phyloP scores from a whole-genome alignment of 1,284 basidiomycete species.

The Ustilago lituana region DNA sequence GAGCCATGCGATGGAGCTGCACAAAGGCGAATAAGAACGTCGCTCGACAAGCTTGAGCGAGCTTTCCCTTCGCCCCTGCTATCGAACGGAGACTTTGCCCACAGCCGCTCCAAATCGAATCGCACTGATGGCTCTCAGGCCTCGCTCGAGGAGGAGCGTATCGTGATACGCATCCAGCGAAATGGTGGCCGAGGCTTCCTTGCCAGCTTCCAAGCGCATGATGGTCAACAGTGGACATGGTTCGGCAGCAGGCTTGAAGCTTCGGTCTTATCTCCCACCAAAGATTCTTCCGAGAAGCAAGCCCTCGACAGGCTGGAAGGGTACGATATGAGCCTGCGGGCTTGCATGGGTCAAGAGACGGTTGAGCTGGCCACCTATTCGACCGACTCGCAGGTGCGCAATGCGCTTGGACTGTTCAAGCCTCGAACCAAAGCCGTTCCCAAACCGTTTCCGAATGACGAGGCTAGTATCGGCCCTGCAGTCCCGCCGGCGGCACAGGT shows the following conservation, averaged over 20 bases:
- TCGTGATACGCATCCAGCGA: constrained; percentile 26
- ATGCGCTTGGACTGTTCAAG: constrained; percentile 37
- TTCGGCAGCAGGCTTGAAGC: constrained; percentile 29
- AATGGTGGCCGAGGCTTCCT: constrained; percentile 15
- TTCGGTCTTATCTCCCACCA: constrained; percentile 16
- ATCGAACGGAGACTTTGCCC: constrained; percentile 10
- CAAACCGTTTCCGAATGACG: constrained; percentile 27
- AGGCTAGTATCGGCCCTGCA: constrained; percentile 1
- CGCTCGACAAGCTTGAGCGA: constrained; percentile 23
- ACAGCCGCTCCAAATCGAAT: constrained; percentile 11
- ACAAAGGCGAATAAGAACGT: no score
- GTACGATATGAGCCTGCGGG: constrained; percentile 25
- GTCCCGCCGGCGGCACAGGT: constrained; percentile 25
- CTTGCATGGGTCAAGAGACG: not conserved
- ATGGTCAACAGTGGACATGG: constrained; percentile 34
- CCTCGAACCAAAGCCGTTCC: constrained; percentile 17
- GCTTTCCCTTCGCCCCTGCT: constrained; percentile 38
- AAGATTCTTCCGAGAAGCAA: not conserved
- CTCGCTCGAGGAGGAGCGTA: constrained; percentile 17
- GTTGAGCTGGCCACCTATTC: constrained; percentile 37
- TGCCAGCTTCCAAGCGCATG: constrained; percentile 19
- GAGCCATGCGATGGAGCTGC: constrained; percentile 1
- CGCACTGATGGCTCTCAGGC: constrained; percentile 9
- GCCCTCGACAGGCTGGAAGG: constrained; percentile 11
- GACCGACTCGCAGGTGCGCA: constrained; percentile 42